Evolutionary conservation across 1,284 basidiomycete genomes (phyloP).

Genomic region (Malassezia caprae): DNA sequence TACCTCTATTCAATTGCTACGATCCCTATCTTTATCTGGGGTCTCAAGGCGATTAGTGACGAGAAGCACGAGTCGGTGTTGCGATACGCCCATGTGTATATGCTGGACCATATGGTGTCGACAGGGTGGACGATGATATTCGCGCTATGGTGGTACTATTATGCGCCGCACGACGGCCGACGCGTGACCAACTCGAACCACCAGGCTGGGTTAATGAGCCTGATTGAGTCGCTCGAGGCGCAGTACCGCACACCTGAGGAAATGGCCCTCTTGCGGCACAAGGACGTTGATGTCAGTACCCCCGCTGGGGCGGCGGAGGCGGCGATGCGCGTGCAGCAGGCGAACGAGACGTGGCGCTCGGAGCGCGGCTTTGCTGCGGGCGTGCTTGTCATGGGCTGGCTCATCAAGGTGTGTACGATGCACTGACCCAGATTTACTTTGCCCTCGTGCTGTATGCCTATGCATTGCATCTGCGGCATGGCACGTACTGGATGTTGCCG

Average conservation of each 20-base stretch:
- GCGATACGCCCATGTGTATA: conserved; percentile 83
- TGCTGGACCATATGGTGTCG: conserved; percentile 83
- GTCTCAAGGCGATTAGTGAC: conserved; percentile 69
- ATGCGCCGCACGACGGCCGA: conserved; percentile 71
- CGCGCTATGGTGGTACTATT: conserved; percentile 76
- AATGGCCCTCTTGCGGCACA: conserved; percentile 37
- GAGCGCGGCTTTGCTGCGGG: conserved; percentile 72
- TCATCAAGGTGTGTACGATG: conserved; percentile 63
- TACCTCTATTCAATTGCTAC: conserved; percentile 85
- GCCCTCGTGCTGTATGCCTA: conserved; percentile 83
- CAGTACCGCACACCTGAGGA: conserved; percentile 36
- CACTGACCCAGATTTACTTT: conserved; percentile 68
- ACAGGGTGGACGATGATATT: conserved; percentile 86
- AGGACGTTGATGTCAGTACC: conserved; percentile 29
- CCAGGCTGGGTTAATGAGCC: conserved; percentile 43
- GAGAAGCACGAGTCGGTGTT: conserved; percentile 55
- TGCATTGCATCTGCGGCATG: conserved; percentile 79
- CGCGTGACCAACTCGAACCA: conserved; percentile 31
- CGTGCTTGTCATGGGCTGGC: conserved; percentile 72
- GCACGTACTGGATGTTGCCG: conserved; percentile 75
- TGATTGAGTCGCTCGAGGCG: conserved; percentile 43
- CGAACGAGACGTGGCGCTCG: conserved; percentile 62
- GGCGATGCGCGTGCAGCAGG: conserved; percentile 41
- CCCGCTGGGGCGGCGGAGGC: conserved; percentile 20
- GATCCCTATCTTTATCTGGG: conserved; percentile 75